Evolutionary conservation across 257 asterid genomes (phyloP).

Genomic region (Henckelia pumila): DNA sequence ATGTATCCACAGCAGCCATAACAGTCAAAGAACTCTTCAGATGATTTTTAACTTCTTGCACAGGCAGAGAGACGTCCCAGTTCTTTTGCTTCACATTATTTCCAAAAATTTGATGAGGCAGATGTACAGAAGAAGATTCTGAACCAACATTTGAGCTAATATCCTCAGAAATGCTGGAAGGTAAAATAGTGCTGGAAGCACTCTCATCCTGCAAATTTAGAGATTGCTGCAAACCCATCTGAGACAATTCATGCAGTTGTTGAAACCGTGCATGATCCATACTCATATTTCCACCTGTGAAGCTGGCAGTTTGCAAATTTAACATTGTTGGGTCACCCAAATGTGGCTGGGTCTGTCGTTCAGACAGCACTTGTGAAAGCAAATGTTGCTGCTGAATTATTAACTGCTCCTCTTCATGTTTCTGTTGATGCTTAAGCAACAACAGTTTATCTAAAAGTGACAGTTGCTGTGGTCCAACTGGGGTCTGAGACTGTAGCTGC

Average conservation of each 20-base stretch:
- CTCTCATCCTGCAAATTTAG: constrained; percentile 39
- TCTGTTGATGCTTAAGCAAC: constrained; percentile 74
- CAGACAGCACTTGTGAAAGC: constrained; percentile 66
- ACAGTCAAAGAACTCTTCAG: constrained; percentile 24
- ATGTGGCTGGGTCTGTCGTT: constrained; percentile 54
- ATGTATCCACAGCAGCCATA: constrained; percentile 31
- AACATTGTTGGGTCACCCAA: constrained; percentile 50
- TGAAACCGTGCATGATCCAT: constrained; percentile 50
- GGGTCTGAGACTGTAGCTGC: constrained; percentile 69
- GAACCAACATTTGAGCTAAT: constrained; percentile 38
- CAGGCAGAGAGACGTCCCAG: constrained; percentile 41
- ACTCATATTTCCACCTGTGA: constrained; percentile 46
- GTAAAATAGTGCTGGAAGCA: constrained; percentile 36
- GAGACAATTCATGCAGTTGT: constrained; percentile 49
- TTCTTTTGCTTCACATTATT: constrained; percentile 33
- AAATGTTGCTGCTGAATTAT: constrained; percentile 79
- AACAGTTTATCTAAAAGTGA: constrained; percentile 62
- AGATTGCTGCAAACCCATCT: constrained; percentile 45
- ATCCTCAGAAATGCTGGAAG: constrained; percentile 51
- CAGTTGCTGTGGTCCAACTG: constrained; percentile 62
- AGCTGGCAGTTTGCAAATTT: constrained; percentile 49
- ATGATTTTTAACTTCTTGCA: constrained; percentile 39
- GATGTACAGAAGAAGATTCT: constrained; percentile 40
- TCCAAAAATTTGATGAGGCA: constrained; percentile 52
- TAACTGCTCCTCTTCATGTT: constrained; percentile 65